Conservation (phyloP, 2,329 filamentous ascomycete genomes). For the Aspergillus bombycis region DNA sequence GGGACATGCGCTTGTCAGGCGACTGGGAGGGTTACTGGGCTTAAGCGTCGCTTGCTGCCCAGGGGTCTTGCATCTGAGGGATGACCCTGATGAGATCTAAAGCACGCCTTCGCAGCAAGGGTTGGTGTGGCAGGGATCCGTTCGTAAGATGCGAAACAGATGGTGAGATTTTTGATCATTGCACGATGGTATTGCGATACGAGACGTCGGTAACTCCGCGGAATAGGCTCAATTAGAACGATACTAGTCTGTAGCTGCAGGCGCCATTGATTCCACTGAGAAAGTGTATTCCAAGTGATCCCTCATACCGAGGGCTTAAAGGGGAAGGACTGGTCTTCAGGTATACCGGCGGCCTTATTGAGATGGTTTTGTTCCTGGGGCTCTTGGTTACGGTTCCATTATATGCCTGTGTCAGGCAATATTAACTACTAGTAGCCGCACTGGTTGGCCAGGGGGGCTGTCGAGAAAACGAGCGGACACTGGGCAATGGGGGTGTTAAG, state of each 20-base stretch:
- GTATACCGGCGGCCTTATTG: neutral
- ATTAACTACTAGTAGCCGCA: neutral
- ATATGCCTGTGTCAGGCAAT: neutral
- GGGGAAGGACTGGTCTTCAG: neutral
- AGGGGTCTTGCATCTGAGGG: neutral
- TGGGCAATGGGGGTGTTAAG: slow-evolving; percentile 22
- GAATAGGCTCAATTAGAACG: neutral
- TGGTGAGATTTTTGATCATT: neutral
- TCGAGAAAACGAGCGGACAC: neutral
- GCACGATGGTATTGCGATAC: neutral
- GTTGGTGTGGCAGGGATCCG: neutral
- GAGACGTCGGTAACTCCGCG: neutral
- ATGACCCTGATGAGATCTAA: neutral
- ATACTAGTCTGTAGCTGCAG: neutral
- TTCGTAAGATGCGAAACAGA: neutral
- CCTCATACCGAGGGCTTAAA: neutral
- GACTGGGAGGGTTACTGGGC: neutral
- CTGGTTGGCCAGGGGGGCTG: neutral
- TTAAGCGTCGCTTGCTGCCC: neutral
- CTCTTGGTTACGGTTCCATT: neutral
- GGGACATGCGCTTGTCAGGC: neutral
- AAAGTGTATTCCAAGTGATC: neutral
- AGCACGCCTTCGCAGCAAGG: neutral
- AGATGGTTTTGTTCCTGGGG: neutral
- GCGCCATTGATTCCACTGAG: neutral